Conservation (phyloP, 768 basidiomycete species). For the Trametes meyenii region DNA sequence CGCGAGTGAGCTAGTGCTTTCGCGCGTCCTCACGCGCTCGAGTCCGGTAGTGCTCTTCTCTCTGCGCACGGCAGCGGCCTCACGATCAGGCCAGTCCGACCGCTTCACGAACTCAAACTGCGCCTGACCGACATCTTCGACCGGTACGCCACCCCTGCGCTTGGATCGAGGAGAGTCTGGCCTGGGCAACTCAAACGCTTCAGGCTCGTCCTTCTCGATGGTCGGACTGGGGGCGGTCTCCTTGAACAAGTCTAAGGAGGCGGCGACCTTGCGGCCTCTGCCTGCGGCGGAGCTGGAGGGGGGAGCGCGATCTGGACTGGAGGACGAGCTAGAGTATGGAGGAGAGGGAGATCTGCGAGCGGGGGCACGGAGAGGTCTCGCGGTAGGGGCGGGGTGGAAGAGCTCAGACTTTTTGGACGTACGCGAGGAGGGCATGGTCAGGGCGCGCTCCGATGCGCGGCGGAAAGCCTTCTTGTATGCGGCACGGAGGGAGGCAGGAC, state of each 20-base stretch:
- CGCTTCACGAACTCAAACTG: conserved; percentile 83
- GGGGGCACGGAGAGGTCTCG: conserved; percentile 25
- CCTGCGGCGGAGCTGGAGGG: conserved; percentile 38
- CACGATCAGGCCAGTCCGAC: conserved; percentile 84
- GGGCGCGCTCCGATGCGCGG: conserved; percentile 31
- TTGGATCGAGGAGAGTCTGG: conserved; percentile 33
- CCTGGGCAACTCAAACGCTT: conserved; percentile 33
- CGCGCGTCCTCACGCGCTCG: conserved; percentile 58
- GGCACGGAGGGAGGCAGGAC: conserved; percentile 32
- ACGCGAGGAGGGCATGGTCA: conserved; percentile 40
- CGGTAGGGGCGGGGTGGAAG: conserved; percentile 23
- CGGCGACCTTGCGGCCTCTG: conserved; percentile 83
- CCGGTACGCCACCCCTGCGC: conserved; percentile 41
- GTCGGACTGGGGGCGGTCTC: conserved; percentile 54
- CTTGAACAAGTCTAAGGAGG: conserved; percentile 80
- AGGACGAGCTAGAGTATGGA: conserved; percentile 28
- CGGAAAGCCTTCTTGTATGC: conserved; percentile 28
- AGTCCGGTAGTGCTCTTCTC: conserved; percentile 67
- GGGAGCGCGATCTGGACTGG: conserved; percentile 19
- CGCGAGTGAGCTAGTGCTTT: conserved; percentile 37
- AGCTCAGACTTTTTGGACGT: conserved; percentile 29
- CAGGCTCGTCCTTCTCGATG: conserved; percentile 34
- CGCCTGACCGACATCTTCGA: conserved; percentile 61
- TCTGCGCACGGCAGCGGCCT: conserved; percentile 67
- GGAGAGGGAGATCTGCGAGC: conserved; percentile 32